Evolutionary conservation across 2,329 filamentous ascomycete species (phyloP).

Genomic region (Colletotrichum sublineola): DNA sequence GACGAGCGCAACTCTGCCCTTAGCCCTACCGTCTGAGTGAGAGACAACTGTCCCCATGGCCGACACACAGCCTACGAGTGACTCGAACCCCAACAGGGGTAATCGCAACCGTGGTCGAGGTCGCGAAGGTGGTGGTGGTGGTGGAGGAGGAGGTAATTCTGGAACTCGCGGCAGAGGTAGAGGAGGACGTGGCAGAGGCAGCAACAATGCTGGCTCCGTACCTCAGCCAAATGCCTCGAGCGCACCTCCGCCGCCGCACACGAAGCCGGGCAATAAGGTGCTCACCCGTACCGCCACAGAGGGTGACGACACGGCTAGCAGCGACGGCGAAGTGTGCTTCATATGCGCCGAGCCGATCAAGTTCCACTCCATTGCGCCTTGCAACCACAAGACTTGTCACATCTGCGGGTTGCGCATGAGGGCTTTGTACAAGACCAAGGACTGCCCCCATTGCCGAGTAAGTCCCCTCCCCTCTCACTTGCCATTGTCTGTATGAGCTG

Average conservation of each 20-base stretch:
- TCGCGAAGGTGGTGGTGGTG: slow-evolving; percentile 51
- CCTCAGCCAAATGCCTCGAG: slow-evolving; percentile 11
- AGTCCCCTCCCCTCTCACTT: slow-evolving; percentile 47
- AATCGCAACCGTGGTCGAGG: slow-evolving; percentile 41
- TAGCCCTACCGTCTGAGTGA: too few species aligned
- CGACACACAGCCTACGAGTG: slow-evolving; percentile 24
- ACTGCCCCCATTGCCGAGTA: slow-evolving; percentile 95
- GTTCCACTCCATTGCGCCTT: slow-evolving; percentile 90
- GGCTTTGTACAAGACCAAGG: slow-evolving; percentile 95
- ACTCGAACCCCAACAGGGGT: slow-evolving; percentile 37
- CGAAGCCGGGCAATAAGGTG: slow-evolving; percentile 39
- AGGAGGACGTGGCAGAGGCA: slow-evolving; percentile 43
- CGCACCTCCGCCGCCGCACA: slow-evolving; percentile 2
- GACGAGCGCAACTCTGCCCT: background rate
- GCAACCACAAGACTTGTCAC: slow-evolving; percentile 96
- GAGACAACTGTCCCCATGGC: slow-evolving; percentile 22
- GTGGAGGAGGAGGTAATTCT: slow-evolving; percentile 44
- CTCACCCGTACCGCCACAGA: slow-evolving; percentile 46
- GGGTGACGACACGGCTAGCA: slow-evolving; percentile 61
- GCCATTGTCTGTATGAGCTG: slow-evolving; percentile 32
- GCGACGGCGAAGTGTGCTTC: slow-evolving; percentile 88
- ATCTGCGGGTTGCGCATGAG: slow-evolving; percentile 93
- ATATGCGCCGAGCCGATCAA: slow-evolving; percentile 94
- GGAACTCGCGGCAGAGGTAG: slow-evolving; percentile 35
- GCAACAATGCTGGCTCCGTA: slow-evolving; percentile 33